These are phyloP conservation scores for Nannizzia gypsea DNA, from an alignment of 2,329 filamentous ascomycete genomes.

Conservation along the genomic window DNA sequence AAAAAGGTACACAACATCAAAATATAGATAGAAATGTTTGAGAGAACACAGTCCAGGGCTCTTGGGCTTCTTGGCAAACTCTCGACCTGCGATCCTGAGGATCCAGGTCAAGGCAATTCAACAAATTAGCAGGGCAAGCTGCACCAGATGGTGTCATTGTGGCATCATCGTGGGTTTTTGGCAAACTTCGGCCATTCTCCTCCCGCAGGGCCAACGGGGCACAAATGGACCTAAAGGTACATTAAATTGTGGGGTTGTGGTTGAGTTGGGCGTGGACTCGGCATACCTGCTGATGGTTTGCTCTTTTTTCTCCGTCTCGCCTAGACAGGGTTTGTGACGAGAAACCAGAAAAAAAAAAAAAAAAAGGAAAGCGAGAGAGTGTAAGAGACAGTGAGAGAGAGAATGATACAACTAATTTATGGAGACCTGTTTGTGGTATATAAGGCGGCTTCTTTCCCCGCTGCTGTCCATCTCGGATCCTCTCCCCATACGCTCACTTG, in stretches of 20 bases:
- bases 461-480: neutral
- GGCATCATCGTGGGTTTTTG: neutral
- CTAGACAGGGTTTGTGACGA: neutral
- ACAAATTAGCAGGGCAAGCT: neutral
- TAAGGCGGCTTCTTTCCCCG: constrained; percentile 2
- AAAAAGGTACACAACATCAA: neutral
- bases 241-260: constrained; percentile 1
- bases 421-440: neutral
- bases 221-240: neutral
- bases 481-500: neutral
- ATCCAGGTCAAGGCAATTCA: neutral
- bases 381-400: too few species aligned
- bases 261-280: neutral
- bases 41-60: neutral
- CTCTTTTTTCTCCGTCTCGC: neutral
- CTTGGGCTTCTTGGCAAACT: neutral
- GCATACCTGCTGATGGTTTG: neutral
- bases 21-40: neutral
- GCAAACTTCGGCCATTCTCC: neutral
- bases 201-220: neutral
- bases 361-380: too few species aligned
- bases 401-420: neutral
- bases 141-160: constrained; percentile 2
- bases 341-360: neutral
- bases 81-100: neutral